These are phyloP conservation scores for Psilocybe azurescens DNA, from an alignment of 768 basidiomycete genomes.

Conservation along the genomic window DNA sequence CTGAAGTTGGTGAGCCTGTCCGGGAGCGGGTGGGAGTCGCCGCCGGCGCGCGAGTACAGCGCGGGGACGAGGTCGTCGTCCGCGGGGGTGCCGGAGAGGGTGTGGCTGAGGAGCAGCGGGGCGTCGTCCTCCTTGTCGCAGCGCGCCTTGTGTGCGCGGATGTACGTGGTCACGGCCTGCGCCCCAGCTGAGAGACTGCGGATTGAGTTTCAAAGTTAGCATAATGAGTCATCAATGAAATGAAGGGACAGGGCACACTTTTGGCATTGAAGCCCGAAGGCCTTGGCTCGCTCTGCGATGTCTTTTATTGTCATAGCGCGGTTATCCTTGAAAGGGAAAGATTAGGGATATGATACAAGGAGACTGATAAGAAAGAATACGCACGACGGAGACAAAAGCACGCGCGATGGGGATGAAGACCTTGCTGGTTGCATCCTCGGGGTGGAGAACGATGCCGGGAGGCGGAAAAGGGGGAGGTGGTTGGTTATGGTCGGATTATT, in stretches of 20 bases:
- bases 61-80: conserved; percentile 81
- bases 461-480: conserved; percentile 59
- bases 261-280: conserved; percentile 72
- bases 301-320: conserved; percentile 89
- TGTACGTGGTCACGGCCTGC: conserved; percentile 85
- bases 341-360: conserved; percentile 22
- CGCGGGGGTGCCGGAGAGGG: conserved; percentile 69
- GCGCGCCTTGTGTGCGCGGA: conserved; percentile 73
- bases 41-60: conserved; percentile 71
- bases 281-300: conserved; percentile 72
- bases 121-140: conserved; percentile 75
- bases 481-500: conserved; percentile 50
- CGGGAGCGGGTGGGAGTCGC: conserved; percentile 55
- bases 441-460: conserved; percentile 67
- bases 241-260: conserved; percentile 51
- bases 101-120: conserved; percentile 74
- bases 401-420: conserved; percentile 77
- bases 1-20: conserved; percentile 73
- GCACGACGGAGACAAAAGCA: conserved; percentile 74
- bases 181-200: conserved; percentile 76
- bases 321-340: conserved; percentile 57
- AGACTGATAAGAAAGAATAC: conserved; percentile 31
- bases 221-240: conserved; percentile 15
- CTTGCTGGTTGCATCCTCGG: conserved; percentile 74
- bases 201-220: background rate